A percentile compares a stretch with the other conserved stretches of the same genome.
phyloP scores from a whole-genome alignment of 129 eudicot genomes.

The Sambucus nigra region DNA sequence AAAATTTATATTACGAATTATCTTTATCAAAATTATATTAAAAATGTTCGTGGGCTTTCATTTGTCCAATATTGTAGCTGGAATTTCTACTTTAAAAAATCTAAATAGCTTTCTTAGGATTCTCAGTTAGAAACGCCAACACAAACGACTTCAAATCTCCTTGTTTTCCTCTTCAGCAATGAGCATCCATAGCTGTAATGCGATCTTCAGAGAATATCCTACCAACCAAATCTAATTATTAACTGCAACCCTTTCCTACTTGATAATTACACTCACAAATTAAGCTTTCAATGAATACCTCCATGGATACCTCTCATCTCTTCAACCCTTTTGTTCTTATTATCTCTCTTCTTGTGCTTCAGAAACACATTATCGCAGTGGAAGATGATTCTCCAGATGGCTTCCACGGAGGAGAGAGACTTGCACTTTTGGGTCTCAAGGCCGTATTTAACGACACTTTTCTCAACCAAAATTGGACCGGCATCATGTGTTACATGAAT shows the following conservation, averaged over 20 bases:
- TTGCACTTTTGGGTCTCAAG: slow-evolving; percentile 41
- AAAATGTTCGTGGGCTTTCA: too few relatives aligned
- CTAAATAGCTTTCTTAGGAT: slow-evolving; percentile 10
- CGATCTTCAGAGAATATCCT: slow-evolving; percentile 14
- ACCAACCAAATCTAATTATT: background rate
- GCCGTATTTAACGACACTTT: slow-evolving; percentile 26
- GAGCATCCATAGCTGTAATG: slow-evolving; percentile 24
- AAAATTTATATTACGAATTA: too few relatives aligned
- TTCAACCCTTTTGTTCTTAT: slow-evolving; percentile 12
- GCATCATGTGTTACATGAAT: slow-evolving; percentile 30
- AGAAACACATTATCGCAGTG: slow-evolving; percentile 6
- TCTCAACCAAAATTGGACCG: slow-evolving; percentile 35
- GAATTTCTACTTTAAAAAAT: too few relatives aligned
- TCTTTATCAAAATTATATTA: too few relatives aligned
- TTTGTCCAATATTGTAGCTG: too few relatives aligned
- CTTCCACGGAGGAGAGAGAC: slow-evolving; percentile 34
- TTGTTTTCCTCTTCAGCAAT: slow-evolving; percentile 24
- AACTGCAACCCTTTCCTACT: background rate
- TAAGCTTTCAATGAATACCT: slow-evolving; percentile 2
- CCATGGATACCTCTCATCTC: slow-evolving; percentile 19
- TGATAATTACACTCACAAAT: background rate
- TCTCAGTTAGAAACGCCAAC: slow-evolving; percentile 16
- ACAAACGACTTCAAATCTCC: background rate
- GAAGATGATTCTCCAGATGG: slow-evolving; percentile 14
- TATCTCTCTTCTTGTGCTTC: slow-evolving; percentile 10